Percentiles rank a stretch among this genome's conserved stretches.
Evolutionary conservation across 495 filamentous ascomycete genomes (phyloP).

Genomic region (Penicillium riverlandense): DNA sequence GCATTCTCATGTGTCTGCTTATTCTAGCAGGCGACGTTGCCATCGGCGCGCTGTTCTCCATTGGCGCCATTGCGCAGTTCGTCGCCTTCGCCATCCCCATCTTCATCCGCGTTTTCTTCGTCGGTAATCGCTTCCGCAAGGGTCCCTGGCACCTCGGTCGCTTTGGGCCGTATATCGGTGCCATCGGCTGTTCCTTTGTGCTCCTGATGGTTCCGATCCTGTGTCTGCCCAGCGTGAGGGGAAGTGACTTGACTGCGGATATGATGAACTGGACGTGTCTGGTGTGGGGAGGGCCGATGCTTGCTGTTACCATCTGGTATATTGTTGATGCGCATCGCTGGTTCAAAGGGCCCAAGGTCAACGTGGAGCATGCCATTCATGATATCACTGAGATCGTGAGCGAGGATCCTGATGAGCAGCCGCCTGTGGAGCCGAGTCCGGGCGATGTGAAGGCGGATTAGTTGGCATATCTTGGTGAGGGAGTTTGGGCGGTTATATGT

Average conservation of each 20-base stretch:
- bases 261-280: constrained; percentile 73
- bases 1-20: constrained; percentile 56
- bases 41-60: constrained; percentile 69
- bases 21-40: constrained; percentile 61
- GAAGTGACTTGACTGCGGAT: constrained; percentile 47
- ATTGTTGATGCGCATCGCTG: constrained; percentile 61
- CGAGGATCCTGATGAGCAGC: constrained; percentile 1
- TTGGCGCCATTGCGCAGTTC: constrained; percentile 69
- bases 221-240: constrained; percentile 57
- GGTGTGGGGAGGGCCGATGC: constrained; percentile 66
- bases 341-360: constrained; percentile 70
- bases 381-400: too few relatives aligned
- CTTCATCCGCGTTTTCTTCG: constrained; percentile 67
- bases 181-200: constrained; percentile 54
- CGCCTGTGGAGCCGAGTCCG: background rate
- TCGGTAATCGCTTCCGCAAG: constrained; percentile 58
- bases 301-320: constrained; percentile 61
- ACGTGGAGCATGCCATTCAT: constrained; percentile 39
- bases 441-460: too few relatives aligned
- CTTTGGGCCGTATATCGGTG: constrained; percentile 56
- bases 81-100: constrained; percentile 72
- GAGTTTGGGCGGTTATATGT: too few relatives aligned
- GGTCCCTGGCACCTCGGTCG: constrained; percentile 72
- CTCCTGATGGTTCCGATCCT: constrained; percentile 68
- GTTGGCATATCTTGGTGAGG: too few relatives aligned